Conservation (phyloP, 2,329 filamentous ascomycete species). For the Domatiomyces globalis region DNA sequence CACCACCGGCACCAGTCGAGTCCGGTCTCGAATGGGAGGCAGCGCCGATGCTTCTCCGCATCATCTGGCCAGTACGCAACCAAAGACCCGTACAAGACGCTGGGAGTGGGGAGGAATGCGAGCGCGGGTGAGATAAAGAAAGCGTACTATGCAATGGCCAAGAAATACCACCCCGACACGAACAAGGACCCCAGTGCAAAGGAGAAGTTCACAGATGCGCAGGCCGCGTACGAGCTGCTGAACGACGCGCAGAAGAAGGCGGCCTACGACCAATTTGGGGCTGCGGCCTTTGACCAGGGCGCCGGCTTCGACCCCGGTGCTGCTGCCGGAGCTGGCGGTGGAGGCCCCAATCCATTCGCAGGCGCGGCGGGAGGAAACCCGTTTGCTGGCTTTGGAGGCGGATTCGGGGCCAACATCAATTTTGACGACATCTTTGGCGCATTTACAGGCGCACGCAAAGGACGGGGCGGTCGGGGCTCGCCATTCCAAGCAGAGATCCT, state of each 20-base stretch:
- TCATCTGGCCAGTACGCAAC: slow-evolving; percentile 48
- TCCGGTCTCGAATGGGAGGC: background rate
- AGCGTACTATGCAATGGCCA: slow-evolving; percentile 91
- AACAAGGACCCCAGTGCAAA: slow-evolving; percentile 93
- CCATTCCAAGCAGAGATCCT: slow-evolving; percentile 60
- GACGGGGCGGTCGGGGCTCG: slow-evolving; percentile 39
- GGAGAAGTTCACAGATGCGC: slow-evolving; percentile 85
- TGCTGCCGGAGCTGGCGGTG: slow-evolving; percentile 42
- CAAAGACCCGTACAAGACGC: slow-evolving; percentile 72
- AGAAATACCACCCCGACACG: slow-evolving; percentile 95
- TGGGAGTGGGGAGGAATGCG: slow-evolving; percentile 74
- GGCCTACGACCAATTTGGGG: slow-evolving; percentile 79
- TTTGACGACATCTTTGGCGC: slow-evolving; percentile 92
- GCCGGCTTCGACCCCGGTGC: slow-evolving; percentile 66
- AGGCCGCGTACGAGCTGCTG: slow-evolving; percentile 83
- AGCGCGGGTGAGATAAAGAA: slow-evolving; percentile 86
- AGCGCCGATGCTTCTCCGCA: slow-evolving; percentile 26
- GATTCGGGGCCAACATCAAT: slow-evolving; percentile 73
- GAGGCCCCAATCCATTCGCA: slow-evolving; percentile 42
- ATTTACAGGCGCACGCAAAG: slow-evolving; percentile 55
- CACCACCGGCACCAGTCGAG: background rate
- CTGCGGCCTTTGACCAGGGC: slow-evolving; percentile 54
- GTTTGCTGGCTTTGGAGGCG: slow-evolving; percentile 37
- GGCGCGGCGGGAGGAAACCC: slow-evolving; percentile 35
- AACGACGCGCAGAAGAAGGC: slow-evolving; percentile 88